These are phyloP conservation scores for Graphilbum fragrans DNA, from an alignment of 2,329 filamentous ascomycete species.

Conservation along the genomic window DNA sequence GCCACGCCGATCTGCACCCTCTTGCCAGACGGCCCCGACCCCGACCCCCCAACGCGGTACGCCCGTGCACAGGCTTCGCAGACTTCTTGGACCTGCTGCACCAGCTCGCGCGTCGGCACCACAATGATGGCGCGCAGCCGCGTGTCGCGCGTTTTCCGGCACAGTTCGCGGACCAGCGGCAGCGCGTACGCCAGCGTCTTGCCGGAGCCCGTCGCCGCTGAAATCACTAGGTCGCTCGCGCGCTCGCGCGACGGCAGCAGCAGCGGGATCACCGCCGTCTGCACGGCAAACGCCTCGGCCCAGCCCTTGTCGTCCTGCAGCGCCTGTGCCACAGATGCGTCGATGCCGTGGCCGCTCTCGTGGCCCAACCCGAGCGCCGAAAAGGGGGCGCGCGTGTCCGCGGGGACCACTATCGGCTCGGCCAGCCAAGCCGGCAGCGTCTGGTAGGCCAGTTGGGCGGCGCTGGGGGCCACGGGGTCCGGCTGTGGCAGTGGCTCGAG, in stretches of 20 bases:
- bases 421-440: slow-evolving; percentile 74
- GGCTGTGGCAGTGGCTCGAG: slow-evolving; percentile 77
- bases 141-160: slow-evolving; percentile 37
- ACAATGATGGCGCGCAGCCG: slow-evolving; percentile 70
- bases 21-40: slow-evolving; percentile 35
- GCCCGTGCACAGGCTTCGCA: slow-evolving; percentile 62
- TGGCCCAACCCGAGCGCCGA: slow-evolving; percentile 9
- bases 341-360: slow-evolving; percentile 42
- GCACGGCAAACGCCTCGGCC: slow-evolving; percentile 62
- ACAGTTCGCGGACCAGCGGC: slow-evolving; percentile 69
- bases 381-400: slow-evolving; percentile 50
- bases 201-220: slow-evolving; percentile 87
- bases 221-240: slow-evolving; percentile 62
- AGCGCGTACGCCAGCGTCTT: slow-evolving; percentile 90
- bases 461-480: slow-evolving; percentile 42
- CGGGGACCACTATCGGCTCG: slow-evolving; percentile 56
- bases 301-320: slow-evolving; percentile 55
- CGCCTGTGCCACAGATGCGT: slow-evolving; percentile 43
- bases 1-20: slow-evolving; percentile 70
- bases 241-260: slow-evolving; percentile 48
- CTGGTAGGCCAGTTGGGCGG: slow-evolving; percentile 55
- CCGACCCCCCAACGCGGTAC: slow-evolving; percentile 43
- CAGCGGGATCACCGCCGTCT: slow-evolving; percentile 68
- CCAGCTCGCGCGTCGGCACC: slow-evolving; percentile 81
- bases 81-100: slow-evolving; percentile 70